Base-by-base conservation (phyloP, 176 grass and related monocot genomes). In the Echinochloa phyllopogon region DNA sequence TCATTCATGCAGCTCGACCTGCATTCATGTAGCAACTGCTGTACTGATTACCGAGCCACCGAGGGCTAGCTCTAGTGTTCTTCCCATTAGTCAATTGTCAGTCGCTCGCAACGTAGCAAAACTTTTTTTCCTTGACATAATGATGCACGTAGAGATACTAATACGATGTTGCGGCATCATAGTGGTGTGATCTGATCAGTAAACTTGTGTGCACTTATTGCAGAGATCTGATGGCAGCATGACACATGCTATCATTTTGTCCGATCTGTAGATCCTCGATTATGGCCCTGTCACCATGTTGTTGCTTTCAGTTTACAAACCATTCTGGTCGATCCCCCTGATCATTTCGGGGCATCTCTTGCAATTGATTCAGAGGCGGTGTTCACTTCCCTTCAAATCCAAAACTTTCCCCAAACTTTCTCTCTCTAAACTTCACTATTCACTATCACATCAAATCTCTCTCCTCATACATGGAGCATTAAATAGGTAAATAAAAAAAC, bases 261-360 rank as follows among this genome's bases (percentile, higher is more conserved):
- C 65, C 48, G 21, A 53, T 65, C 0, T 23, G 10, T 20, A 73
- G 80, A 45, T 83, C 42, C 13, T 29, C 60, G 43, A 45, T 33
- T 5, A 69, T 58, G 4, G 42, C 6, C 64, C 39, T 50, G 27
- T 40, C 52, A 0, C 6, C 6, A 53, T 71, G 65, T 7, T 15
- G 84, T 86, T 71, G 83, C 75, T 85, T 85, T 85, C 74, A 18
- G 64, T 45, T 38, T 36, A 1, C 40, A 49, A 55, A 69, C 18
- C 13, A 23, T 9, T 65, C 64, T 48, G 51, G 74, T 39, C n/a
- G n/a, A n/a, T n/a, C n/a, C 51, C 51, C 65, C 23, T 7, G 24
- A 69, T 58, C 42, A n/a, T 43, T 55, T 45, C 4, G 11, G 72
- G 74, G 62, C 14, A 55, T 57, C 24, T 37, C 25, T 41, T 17